These are phyloP conservation scores for Ogataea salicorniae DNA, from an alignment of 805 yeast species.

Conservation along the genomic window DNA sequence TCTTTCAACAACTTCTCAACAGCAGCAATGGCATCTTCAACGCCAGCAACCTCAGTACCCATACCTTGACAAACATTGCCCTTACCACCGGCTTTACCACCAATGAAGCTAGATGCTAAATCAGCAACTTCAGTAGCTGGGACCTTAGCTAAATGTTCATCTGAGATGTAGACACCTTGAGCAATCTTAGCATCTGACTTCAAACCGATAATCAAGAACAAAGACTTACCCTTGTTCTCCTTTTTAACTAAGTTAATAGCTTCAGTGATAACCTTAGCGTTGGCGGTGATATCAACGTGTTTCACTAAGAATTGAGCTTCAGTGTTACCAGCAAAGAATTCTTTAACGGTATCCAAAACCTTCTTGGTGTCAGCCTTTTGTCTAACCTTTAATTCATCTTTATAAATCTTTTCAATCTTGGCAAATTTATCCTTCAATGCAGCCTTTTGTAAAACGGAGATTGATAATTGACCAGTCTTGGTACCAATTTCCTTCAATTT, in stretches of 20 bases:
- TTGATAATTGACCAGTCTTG: constrained; percentile 70
- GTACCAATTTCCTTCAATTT: constrained; percentile 81
- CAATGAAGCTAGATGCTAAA: constrained; percentile 66
- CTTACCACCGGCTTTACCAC: constrained; percentile 99
- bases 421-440: constrained; percentile 67
- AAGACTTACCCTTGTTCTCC: constrained; percentile 64
- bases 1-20: constrained; percentile 56
- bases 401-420: constrained; percentile 77
- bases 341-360: constrained; percentile 70
- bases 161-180: constrained; percentile 87
- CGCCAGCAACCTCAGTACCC: constrained; percentile 75
- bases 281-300: constrained; percentile 65
- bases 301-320: constrained; percentile 58
- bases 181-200: constrained; percentile 69
- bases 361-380: constrained; percentile 86
- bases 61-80: constrained; percentile 96
- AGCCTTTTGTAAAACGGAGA: constrained; percentile 77
- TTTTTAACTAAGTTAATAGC: constrained; percentile 81
- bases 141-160: constrained; percentile 59
- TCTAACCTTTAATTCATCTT: constrained; percentile 80
- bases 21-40: constrained; percentile 68
- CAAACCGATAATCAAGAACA: constrained; percentile 73
- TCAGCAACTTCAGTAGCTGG: constrained; percentile 72
- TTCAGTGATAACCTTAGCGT: constrained; percentile 92
- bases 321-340: constrained; percentile 55